Base-by-base conservation (phyloP, 148 eudicot species). In the Vaccinium myrtillus region DNA sequence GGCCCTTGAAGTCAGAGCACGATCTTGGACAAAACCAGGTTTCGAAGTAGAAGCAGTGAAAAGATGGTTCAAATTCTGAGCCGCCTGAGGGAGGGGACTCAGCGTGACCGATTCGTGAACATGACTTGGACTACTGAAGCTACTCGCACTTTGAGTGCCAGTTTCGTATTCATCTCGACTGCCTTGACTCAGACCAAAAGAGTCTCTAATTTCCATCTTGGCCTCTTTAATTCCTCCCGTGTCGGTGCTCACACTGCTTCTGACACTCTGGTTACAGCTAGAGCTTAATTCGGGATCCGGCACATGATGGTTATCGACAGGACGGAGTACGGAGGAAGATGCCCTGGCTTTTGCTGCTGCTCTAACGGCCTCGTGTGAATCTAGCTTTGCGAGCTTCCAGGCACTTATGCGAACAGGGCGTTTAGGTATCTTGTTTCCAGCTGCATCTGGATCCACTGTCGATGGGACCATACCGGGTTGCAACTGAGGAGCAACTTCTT, bases 341-440 rank as follows among this genome's bases (percentile, higher is more conserved):
- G 98, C 99, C 88, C 98, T 87, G 75, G 99, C 99, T 92, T 94
- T 97, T 56, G 96, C 99, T 39, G 96, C 99, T 19, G 95, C 99
- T 91, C 88, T 95, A 85, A 94, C 82, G 49, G 94, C 98, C 87
- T 97, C 98, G 10, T 50, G 91, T 21, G 98, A 93, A 59, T 97
- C 98, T 58, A 97, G 75, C 80, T 95, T 95, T 48, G 99, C 98
- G 81, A 97, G 98, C 91, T 91, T 97, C 95, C 98, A 97, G 21
- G 99, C 98, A 87, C 98, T 97, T 71, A 88, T 88, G 36, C 91
- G 88, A 86, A 97, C 93, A 78, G 90, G 92, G 86, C 91, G 89
- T 85, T 90, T 94, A 13, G 95, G 94, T 27, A 85, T 85, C 90
- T 90, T 95, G 84, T 84, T 88, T 16, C 88, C 94, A 27, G 91